Evolutionary conservation across 2,329 filamentous ascomycete genomes (phyloP).

Genomic region (Apiospora hydei): DNA sequence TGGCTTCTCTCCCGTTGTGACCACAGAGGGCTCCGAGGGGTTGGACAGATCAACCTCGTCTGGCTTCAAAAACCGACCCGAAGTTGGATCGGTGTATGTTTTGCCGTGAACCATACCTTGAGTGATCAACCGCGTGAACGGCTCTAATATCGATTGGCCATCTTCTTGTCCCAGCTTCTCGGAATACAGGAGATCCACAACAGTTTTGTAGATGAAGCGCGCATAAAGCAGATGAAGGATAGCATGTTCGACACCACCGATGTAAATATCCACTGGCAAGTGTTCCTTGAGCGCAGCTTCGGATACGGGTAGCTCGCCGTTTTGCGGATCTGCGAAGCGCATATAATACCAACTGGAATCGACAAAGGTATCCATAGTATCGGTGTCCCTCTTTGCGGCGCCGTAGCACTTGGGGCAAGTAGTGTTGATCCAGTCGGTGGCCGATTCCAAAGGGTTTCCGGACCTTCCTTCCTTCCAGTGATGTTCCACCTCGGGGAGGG

Average conservation of each 20-base stretch:
- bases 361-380: conserved; percentile 97
- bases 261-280: conserved; percentile 85
- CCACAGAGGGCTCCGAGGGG: conserved; percentile 65
- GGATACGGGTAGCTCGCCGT: conserved; percentile 67
- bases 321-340: conserved; percentile 77
- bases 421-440: conserved; percentile 76
- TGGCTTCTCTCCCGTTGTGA: conserved; percentile 63
- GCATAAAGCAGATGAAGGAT: conserved; percentile 90
- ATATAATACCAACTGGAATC: conserved; percentile 96
- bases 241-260: conserved; percentile 89
- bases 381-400: conserved; percentile 80
- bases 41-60: conserved; percentile 73
- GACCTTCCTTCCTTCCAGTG: conserved; percentile 73
- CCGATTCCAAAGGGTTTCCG: conserved; percentile 79
- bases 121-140: conserved; percentile 82
- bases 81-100: conserved; percentile 78
- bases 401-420: conserved; percentile 76
- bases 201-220: conserved; percentile 88
- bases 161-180: conserved; percentile 6
- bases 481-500: conserved; percentile 72
- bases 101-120: conserved; percentile 95
- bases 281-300: conserved; percentile 60
- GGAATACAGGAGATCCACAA: conserved; percentile 64
- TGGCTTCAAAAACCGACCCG: conserved; percentile 78
- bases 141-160: conserved; percentile 59